Evolutionary conservation across 176 grass and related monocot species (phyloP).

Genomic region (Microstegium vimineum): DNA sequence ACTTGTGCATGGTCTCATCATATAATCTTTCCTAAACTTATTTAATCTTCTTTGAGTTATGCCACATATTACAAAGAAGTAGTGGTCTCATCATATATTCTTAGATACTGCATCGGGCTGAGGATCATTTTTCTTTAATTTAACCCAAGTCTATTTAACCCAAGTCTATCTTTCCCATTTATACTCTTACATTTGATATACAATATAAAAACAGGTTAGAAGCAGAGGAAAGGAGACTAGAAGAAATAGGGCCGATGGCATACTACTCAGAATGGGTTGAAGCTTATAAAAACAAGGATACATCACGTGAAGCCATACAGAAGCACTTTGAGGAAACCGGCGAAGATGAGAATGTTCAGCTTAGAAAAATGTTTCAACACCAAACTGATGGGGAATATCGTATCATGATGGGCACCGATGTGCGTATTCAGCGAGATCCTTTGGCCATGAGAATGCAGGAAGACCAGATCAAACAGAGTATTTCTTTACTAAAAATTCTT

Average conservation of each 20-base stretch:
- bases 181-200: constrained; percentile 27
- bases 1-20: not conserved
- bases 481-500: constrained; percentile 15
- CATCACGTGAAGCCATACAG: constrained; percentile 66
- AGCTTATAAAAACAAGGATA: constrained; percentile 72
- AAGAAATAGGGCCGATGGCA: constrained; percentile 85
- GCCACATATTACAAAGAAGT: not conserved
- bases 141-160: not conserved
- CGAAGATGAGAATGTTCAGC: constrained; percentile 75
- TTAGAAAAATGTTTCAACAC: constrained; percentile 81
- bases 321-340: constrained; percentile 88
- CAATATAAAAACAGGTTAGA: constrained; percentile 72
- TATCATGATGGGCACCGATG: constrained; percentile 87
- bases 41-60: constrained; percentile 1
- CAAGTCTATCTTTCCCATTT: not conserved
- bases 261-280: constrained; percentile 99
- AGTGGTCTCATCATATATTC: not conserved
- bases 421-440: constrained; percentile 72
- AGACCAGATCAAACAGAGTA: constrained; percentile 93
- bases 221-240: constrained; percentile 60
- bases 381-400: constrained; percentile 86
- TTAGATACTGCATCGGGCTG: not conserved
- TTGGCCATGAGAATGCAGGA: constrained; percentile 88
- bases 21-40: constrained; percentile 9
- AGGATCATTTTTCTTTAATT: not conserved